Base-by-base conservation (phyloP, 305 asterid genomes). In the Fraxinus dipetala region DNA sequence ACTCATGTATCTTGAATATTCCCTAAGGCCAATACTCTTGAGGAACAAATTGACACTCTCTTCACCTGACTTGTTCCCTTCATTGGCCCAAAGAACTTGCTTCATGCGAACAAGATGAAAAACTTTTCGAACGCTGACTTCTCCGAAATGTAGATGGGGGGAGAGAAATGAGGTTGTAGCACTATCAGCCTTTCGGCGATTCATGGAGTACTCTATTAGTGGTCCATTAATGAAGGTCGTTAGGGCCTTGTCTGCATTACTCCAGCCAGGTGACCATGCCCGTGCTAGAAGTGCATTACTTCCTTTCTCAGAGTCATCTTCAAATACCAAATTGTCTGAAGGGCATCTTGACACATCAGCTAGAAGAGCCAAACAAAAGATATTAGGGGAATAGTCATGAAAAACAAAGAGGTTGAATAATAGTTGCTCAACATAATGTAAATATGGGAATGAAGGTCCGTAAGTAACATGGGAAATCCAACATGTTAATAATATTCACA, bases 221-320 rank as follows among this genome's bases (percentile, higher is more conserved):
- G 97, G 91, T 34, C 98, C 98, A 54, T 95, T 95, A 75, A 92
- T 77, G 86, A 95, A 95, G 67, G 93, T 82, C 11, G 94, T 87
- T 6, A 93, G 89, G 34, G 99, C 96, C 88, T 92, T 93, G 80
- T 95, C 93, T 18, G 97, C 98, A 83, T 88, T 92, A 87, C 95
- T 92, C 99, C 98, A 95, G 77, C 99, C 98, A 2, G 98, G 99
- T 11, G 99, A 89, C 99, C 97, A 95, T 35, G 97, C 99, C 6
- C 98, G 91, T 31, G 94, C 93, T 0, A 95, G 97, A 84, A 95
- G 98, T 32, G 99, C 99, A 51, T 95, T 95, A 87, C 99, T 93
- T 78, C 96, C 97, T 80, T 89, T 92, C 88, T 95, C 98, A 14
- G 83, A 87, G 18, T 93, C 98, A 32, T 95, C 99, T 90, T 95